Evolutionary conservation across 1,284 basidiomycete genomes (phyloP), one percentile per base, ranked within the genome.

Genomic region (Irpex rosettiformis): DNA sequence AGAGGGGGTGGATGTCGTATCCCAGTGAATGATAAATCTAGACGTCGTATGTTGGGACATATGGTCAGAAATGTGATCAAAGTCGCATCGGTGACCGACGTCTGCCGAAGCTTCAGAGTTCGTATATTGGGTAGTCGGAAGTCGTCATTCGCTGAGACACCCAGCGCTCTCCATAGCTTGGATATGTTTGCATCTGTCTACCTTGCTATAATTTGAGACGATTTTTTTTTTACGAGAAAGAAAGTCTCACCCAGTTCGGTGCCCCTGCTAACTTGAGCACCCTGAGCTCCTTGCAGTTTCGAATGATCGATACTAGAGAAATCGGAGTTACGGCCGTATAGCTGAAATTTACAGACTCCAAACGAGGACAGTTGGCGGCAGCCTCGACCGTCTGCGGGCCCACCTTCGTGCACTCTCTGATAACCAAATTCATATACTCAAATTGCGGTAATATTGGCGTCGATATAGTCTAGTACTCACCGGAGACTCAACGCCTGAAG

Each of bases 21-120:
- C n/a, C 68, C 68, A 0, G 86, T 89, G 70, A 88, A 89, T 0
- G 87, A 87, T 7, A 86, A 62, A 62, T 89, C 86, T 6, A 89
- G 71, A 11, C 79, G 79, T 37, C 70, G 71, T 22, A 89, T 62
- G 54, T 77, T 76, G 1, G 57, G 83, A 60, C 78, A 86, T 13
- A 74, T 62, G 0, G 70, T 64, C 4, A 86, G 65, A 13, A 86
- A 67, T 4, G 70, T 64, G 29, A 70, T 68, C 8, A 88, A 52
- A 0, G 81, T 76, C 0, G 64, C 61, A 58, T 88, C 85, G 3
- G 81, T 78, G 45, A 88, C 67, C 2, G 71, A 65, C 3, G 79
- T 75, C 64, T 84, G 79, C n/a, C 84, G 79, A 11, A 89, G 71
- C 65, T 89, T 89, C 27, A 89, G 70, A 1, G 75, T 81, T 27